Evolutionary conservation across 2,329 filamentous ascomycete species (phyloP).

Genomic region (Colletotrichum sp.): DNA sequence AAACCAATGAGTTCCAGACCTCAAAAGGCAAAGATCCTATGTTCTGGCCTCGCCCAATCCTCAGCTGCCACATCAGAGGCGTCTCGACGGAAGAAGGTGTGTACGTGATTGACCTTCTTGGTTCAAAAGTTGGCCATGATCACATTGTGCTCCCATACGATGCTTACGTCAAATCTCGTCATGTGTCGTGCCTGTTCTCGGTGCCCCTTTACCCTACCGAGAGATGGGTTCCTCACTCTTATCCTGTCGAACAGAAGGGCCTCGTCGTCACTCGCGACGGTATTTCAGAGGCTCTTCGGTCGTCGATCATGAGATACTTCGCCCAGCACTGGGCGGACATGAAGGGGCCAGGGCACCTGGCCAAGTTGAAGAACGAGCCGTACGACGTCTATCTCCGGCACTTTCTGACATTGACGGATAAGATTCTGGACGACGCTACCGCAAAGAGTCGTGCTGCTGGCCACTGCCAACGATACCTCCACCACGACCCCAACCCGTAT

Average conservation of each 20-base stretch:
- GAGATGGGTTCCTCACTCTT: background rate
- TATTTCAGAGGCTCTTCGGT: background rate
- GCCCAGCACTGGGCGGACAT: background rate
- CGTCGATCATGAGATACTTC: background rate
- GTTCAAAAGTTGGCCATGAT: background rate
- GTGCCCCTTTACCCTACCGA: background rate
- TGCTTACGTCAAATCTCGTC: background rate
- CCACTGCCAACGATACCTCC: slow-evolving; percentile 2
- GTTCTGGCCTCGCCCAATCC: slow-evolving; percentile 22
- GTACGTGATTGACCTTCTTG: slow-evolving; percentile 16
- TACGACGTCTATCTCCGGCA: background rate
- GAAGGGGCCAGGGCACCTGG: background rate
- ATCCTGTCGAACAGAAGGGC: background rate
- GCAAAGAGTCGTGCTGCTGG: background rate
- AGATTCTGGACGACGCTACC: background rate
- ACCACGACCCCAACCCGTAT: slow-evolving; percentile 17
- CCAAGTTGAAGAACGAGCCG: background rate
- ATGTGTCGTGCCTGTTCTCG: background rate
- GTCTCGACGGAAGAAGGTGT: background rate
- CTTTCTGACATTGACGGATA: background rate
- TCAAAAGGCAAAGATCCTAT: slow-evolving; percentile 17
- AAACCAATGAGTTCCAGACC: background rate
- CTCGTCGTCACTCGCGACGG: background rate
- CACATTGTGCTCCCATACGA: background rate
- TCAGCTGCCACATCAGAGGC: slow-evolving; percentile 2